Conservation (phyloP, 805 yeast species). For the Lachancea quebecensis region DNA sequence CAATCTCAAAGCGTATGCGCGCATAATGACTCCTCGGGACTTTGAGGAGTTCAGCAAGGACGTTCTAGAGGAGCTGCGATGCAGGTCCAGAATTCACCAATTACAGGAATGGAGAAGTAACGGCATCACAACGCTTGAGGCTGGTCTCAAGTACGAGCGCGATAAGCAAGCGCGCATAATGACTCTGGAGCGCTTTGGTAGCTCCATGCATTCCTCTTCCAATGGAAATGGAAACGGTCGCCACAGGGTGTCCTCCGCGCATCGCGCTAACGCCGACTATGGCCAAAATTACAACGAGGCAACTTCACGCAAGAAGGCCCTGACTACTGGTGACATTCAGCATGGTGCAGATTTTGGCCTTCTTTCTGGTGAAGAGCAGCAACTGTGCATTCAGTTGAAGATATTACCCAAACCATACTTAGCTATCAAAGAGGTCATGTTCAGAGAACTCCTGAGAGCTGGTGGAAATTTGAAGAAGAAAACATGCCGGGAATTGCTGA, state of each 20-base stretch:
- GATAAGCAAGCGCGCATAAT: slow-evolving; percentile 68
- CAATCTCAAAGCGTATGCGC: slow-evolving; percentile 71
- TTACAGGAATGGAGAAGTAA: slow-evolving; percentile 89
- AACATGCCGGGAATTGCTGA: slow-evolving; percentile 74
- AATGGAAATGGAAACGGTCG: slow-evolving; percentile 20
- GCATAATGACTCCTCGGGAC: slow-evolving; percentile 75
- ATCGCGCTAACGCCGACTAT: slow-evolving; percentile 24
- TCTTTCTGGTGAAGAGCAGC: slow-evolving; percentile 81
- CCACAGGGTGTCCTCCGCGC: slow-evolving; percentile 25
- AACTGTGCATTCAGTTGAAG: slow-evolving; percentile 73
- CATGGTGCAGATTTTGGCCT: slow-evolving; percentile 78
- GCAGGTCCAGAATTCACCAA: slow-evolving; percentile 77
- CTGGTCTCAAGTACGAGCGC: slow-evolving; percentile 79
- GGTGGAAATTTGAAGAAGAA: slow-evolving; percentile 81
- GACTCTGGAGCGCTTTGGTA: slow-evolving; percentile 49
- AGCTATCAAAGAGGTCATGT: slow-evolving; percentile 83
- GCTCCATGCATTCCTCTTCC: slow-evolving; percentile 21
- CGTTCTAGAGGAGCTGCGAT: slow-evolving; percentile 67
- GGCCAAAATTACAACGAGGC: slow-evolving; percentile 22
- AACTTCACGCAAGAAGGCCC: slow-evolving; percentile 35
- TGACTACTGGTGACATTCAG: slow-evolving; percentile 58
- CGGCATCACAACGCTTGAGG: slow-evolving; percentile 79
- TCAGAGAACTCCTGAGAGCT: slow-evolving; percentile 77
- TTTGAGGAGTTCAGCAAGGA: slow-evolving; percentile 69
- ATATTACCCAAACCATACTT: slow-evolving; percentile 90